Evolutionary conservation across 2,329 filamentous ascomycete species (phyloP).

Genomic region (Phyllosticta citriasiana): DNA sequence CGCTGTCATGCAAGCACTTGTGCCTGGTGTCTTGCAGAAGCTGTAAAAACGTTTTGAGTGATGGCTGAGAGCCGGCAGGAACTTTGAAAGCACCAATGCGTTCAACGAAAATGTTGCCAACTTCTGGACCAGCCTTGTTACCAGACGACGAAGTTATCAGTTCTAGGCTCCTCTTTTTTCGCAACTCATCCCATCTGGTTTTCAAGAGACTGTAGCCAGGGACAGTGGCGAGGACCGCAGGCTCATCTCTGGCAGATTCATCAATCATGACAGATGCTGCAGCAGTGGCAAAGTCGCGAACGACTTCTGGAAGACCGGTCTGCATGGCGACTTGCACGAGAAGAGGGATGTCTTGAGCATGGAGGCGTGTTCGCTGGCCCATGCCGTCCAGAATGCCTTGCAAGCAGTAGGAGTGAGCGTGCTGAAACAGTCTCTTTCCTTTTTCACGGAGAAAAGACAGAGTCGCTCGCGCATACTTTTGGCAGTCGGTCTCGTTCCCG

Average conservation of each 20-base stretch:
- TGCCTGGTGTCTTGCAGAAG: constrained; percentile 20
- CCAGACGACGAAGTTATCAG: not conserved
- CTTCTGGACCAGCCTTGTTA: not conserved
- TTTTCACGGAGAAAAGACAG: constrained; percentile 27
- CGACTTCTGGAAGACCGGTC: constrained; percentile 33
- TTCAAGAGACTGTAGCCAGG: constrained; percentile 16
- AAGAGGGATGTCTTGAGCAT: constrained; percentile 20
- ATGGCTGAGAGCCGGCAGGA: not conserved
- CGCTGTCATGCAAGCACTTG: constrained; percentile 20
- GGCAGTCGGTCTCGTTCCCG: constrained; percentile 9
- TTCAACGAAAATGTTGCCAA: not conserved
- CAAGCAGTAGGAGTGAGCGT: constrained; percentile 33
- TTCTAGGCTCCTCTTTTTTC: not conserved
- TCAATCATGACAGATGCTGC: constrained; percentile 16
- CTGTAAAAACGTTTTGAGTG: constrained; percentile 18
- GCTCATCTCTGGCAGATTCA: constrained; percentile 9
- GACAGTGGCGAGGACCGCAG: constrained; percentile 3
- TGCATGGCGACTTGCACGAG: constrained; percentile 27
- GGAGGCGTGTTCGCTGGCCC: constrained; percentile 11
- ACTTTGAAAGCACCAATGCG: not conserved
- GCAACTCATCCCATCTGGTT: constrained; percentile 10
- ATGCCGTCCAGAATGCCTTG: constrained; percentile 30
- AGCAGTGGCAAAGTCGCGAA: constrained; percentile 27
- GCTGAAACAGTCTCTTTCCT: constrained; percentile 27
- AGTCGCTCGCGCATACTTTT: constrained; percentile 20